A percentile compares a stretch with the other conserved stretches of the same genome.
These are phyloP conservation scores for Peronospora destructor DNA, from an alignment of 352 stramenopile genomes.

Conservation along the genomic window DNA sequence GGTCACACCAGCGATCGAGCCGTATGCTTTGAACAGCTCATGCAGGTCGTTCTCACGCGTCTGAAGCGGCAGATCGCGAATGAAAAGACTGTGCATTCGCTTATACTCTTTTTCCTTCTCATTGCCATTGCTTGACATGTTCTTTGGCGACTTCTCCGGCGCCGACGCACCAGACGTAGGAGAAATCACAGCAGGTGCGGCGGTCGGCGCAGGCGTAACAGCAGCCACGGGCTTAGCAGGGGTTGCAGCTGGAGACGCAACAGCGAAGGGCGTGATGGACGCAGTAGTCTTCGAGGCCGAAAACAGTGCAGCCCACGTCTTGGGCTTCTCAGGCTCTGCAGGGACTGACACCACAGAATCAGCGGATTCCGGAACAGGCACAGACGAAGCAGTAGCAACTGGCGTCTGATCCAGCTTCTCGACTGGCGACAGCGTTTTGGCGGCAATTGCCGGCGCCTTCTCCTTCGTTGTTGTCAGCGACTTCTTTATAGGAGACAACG, in stretches of 20 bases:
- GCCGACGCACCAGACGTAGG: conserved; percentile 9
- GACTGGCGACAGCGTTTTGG: conserved; percentile 14
- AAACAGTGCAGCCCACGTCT: conserved; percentile 33
- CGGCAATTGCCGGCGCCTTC: neutral
- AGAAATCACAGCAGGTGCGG: conserved; percentile 20
- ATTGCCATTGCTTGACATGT: conserved; percentile 34
- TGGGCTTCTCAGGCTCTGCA: conserved; percentile 28
- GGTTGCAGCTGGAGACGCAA: conserved; percentile 12
- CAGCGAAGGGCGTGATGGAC: conserved; percentile 17
- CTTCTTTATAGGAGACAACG: conserved; percentile 35
- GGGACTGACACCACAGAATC: conserved; percentile 24
- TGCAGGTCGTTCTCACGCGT: conserved; percentile 69
- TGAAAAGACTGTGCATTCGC: conserved; percentile 61
- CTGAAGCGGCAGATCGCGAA: conserved; percentile 66
- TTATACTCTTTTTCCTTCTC: conserved; percentile 35
- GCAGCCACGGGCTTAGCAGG: conserved; percentile 45
- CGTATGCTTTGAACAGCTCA: conserved; percentile 75
- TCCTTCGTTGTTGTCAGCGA: conserved; percentile 26
- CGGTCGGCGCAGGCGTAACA: conserved; percentile 5
- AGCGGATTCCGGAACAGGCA: conserved; percentile 22
- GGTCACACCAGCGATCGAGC: conserved; percentile 64
- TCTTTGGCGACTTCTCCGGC: conserved; percentile 40
- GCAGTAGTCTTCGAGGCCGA: conserved; percentile 13
- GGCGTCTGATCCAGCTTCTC: conserved; percentile 30
- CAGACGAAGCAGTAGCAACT: conserved; percentile 11